These are phyloP conservation scores for Coemansia sp. DNA, from an alignment of 192 early-diverging fungal genomes.

Conservation along the genomic window DNA sequence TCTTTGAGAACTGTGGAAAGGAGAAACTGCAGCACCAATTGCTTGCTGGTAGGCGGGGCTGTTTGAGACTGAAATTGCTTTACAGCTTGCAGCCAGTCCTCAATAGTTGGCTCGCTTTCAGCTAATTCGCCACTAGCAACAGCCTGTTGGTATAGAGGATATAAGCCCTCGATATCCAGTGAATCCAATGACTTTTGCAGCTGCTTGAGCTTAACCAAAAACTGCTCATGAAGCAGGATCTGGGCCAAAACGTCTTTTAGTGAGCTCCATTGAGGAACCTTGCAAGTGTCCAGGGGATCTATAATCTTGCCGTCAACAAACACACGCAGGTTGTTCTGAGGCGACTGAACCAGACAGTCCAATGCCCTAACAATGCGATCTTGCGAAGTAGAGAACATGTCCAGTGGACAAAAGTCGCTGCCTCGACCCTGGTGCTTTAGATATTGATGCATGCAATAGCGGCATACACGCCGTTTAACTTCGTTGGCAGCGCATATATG, in stretches of 20 bases:
- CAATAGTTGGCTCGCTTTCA: conserved; percentile 12
- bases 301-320: conserved; percentile 35
- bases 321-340: conserved; percentile 51
- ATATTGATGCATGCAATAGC: conserved; percentile 76
- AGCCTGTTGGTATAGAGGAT: conserved; percentile 26
- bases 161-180: conserved; percentile 59
- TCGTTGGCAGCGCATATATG: conserved; percentile 28
- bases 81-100: conserved; percentile 37
- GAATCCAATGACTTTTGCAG: conserved; percentile 58
- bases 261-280: conserved; percentile 15
- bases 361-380: conserved; percentile 43
- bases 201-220: conserved; percentile 50
- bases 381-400: conserved; percentile 55
- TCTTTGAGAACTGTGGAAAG: conserved; percentile 76
- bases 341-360: conserved; percentile 14
- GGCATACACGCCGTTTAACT: conserved; percentile 62
- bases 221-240: conserved; percentile 47
- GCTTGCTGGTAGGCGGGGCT: conserved; percentile 23
- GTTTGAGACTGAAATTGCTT: conserved; percentile 6
- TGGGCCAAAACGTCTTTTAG: conserved; percentile 34
- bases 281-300: background rate
- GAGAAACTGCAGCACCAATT: conserved; percentile 63
- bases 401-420: conserved; percentile 66
- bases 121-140: conserved; percentile 21
- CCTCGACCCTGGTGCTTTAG: conserved; percentile 44